These are phyloP conservation scores for Dryadomyces quercivorus DNA, from an alignment of 2,329 filamentous ascomycete genomes.

Conservation along the genomic window DNA sequence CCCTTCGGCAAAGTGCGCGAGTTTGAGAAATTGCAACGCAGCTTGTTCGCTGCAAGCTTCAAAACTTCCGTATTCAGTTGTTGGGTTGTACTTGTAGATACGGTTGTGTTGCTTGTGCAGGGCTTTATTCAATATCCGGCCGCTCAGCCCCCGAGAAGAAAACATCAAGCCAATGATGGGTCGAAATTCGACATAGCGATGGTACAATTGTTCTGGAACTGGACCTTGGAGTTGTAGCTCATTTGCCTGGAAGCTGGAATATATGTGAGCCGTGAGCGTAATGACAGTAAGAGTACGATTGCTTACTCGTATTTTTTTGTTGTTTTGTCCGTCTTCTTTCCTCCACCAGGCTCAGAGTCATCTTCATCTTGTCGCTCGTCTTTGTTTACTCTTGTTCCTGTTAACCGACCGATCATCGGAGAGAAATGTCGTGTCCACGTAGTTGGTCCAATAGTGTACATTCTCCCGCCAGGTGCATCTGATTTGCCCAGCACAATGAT, in stretches of 20 bases:
- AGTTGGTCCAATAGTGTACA: conserved; percentile 70
- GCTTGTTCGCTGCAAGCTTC: conserved; percentile 56
- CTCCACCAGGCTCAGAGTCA: conserved; percentile 7
- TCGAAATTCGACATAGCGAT: conserved; percentile 86
- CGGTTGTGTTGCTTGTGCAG: conserved; percentile 82
- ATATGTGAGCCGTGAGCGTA: background rate
- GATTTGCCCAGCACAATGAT: conserved; percentile 69
- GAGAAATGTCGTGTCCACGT: conserved; percentile 76
- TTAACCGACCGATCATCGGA: conserved; percentile 73
- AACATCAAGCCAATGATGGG: conserved; percentile 89
- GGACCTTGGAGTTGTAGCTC: conserved; percentile 81
- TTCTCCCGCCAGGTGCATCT: conserved; percentile 51
- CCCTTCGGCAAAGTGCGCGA: conserved; percentile 77
- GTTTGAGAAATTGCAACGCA: conserved; percentile 68
- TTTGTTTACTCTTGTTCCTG: conserved; percentile 56
- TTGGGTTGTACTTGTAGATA: conserved; percentile 77
- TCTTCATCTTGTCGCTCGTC: conserved; percentile 39
- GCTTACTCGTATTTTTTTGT: conserved; percentile 63
- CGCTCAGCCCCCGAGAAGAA: conserved; percentile 61
- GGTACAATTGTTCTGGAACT: conserved; percentile 68
- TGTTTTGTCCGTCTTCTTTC: conserved; percentile 25
- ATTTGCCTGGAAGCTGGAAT: conserved; percentile 72
- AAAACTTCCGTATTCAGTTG: conserved; percentile 62
- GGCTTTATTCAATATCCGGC: conserved; percentile 69
- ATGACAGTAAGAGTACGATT: background rate